Conservation (phyloP, 2,329 filamentous ascomycete species). For the Coniella vitis region DNA sequence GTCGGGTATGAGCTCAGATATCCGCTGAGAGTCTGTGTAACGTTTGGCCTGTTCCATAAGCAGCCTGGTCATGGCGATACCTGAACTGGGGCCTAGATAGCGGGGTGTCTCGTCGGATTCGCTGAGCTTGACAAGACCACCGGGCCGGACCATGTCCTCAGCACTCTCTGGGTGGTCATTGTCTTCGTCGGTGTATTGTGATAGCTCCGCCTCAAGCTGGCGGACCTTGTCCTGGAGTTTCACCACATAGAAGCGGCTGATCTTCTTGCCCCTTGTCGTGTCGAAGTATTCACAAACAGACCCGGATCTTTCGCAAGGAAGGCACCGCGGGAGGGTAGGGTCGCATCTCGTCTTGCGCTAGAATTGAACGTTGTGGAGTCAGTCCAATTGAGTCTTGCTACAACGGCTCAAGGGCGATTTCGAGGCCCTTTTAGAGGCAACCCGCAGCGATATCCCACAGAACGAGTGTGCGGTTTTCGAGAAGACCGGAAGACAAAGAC, state of each 20-base stretch:
- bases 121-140: constrained; percentile 76
- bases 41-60: constrained; percentile 96
- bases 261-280: constrained; percentile 74
- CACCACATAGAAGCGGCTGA: constrained; percentile 88
- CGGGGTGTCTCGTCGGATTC: constrained; percentile 80
- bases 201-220: constrained; percentile 73
- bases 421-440: no score
- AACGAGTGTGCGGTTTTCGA: neutral
- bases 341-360: constrained; percentile 96
- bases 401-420: neutral
- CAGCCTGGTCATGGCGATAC: constrained; percentile 87
- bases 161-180: constrained; percentile 61
- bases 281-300: constrained; percentile 94
- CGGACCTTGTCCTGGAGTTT: constrained; percentile 83
- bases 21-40: constrained; percentile 83
- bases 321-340: constrained; percentile 81
- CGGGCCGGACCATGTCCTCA: constrained; percentile 81
- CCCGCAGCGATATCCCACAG: neutral
- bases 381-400: neutral
- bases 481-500: neutral
- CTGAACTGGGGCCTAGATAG: constrained; percentile 88
- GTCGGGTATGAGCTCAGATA: constrained; percentile 85
- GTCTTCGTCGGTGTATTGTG: constrained; percentile 71
- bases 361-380: constrained; percentile 10
- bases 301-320: constrained; percentile 86